These are phyloP conservation scores for Scenedesmus sp. DNA, from an alignment of 163 green algal genomes.

Conservation along the genomic window DNA sequence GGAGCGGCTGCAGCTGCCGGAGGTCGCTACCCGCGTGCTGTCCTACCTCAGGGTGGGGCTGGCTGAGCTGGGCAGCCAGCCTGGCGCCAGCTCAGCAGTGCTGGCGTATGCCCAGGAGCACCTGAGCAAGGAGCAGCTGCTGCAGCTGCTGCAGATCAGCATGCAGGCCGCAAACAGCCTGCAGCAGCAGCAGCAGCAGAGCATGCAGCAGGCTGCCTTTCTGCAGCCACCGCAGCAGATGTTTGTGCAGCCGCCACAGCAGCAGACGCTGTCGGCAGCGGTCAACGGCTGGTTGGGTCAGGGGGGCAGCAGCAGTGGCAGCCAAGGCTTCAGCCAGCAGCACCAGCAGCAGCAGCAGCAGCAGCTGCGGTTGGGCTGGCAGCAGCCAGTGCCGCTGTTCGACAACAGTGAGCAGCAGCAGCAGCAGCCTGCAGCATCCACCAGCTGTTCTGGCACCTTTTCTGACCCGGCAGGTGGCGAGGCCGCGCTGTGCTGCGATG, in stretches of 20 bases:
- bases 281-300: slow-evolving; percentile 7
- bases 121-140: slow-evolving; percentile 39
- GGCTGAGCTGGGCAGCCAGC: slow-evolving; percentile 4
- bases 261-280: neutral
- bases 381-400: neutral
- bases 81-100: neutral
- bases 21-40: neutral
- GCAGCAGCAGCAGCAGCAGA: slow-evolving; percentile 36
- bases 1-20: slow-evolving; percentile 40
- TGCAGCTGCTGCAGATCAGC: slow-evolving; percentile 29
- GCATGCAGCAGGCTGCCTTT: neutral
- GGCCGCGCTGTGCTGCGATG: neutral
- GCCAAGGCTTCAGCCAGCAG: neutral
- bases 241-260: neutral
- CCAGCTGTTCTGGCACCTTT: neutral
- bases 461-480: neutral
- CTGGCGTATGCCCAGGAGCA: slow-evolving; percentile 39
- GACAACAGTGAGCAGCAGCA: neutral
- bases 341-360: slow-evolving; percentile 20
- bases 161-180: slow-evolving; percentile 16
- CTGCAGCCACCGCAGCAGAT: slow-evolving; percentile 1
- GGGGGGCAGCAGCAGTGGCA: neutral
- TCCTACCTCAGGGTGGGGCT: neutral
- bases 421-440: neutral
- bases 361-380: neutral